Percentiles rank a stretch among this genome's conserved stretches.
phyloP scores from a whole-genome alignment of 148 eudicot genomes.

The Rhododendron mucronatum region DNA sequence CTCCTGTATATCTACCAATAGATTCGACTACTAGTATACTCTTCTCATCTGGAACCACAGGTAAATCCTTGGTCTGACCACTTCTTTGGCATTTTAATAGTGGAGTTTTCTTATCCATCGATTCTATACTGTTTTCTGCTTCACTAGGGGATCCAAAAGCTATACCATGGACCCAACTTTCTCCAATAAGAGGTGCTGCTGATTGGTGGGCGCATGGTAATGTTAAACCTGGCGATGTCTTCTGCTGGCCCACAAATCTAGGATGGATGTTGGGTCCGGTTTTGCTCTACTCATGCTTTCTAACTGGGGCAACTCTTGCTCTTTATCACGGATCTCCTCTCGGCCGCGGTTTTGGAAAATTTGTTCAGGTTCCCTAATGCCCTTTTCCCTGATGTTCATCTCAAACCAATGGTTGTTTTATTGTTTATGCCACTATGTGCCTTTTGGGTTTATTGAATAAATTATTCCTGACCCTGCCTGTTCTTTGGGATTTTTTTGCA shows the following conservation, averaged over 20 bases:
- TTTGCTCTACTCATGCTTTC: conserved; percentile 66
- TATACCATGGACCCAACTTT: conserved; percentile 90
- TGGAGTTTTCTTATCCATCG: neutral
- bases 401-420: neutral
- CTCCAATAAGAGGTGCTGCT: conserved; percentile 81
- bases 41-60: conserved; percentile 98
- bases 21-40: conserved; percentile 70
- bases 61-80: conserved; percentile 26
- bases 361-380: conserved; percentile 55
- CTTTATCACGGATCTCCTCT: conserved; percentile 97
- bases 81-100: neutral
- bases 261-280: conserved; percentile 99
- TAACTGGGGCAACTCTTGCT: conserved; percentile 76
- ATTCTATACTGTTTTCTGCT: neutral
- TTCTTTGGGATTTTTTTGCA: too few species aligned
- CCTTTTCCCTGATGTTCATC: neutral
- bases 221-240: conserved; percentile 58
- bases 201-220: conserved; percentile 77
- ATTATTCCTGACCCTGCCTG: neutral
- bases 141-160: conserved; percentile 92
- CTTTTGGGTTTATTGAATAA: neutral
- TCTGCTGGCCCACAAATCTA: conserved; percentile 95
- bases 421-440: neutral
- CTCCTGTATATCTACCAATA: conserved; percentile 57
- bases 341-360: conserved; percentile 78